Base-by-base conservation (phyloP, 768 basidiomycete species). In the Lactarius tabidus region DNA sequence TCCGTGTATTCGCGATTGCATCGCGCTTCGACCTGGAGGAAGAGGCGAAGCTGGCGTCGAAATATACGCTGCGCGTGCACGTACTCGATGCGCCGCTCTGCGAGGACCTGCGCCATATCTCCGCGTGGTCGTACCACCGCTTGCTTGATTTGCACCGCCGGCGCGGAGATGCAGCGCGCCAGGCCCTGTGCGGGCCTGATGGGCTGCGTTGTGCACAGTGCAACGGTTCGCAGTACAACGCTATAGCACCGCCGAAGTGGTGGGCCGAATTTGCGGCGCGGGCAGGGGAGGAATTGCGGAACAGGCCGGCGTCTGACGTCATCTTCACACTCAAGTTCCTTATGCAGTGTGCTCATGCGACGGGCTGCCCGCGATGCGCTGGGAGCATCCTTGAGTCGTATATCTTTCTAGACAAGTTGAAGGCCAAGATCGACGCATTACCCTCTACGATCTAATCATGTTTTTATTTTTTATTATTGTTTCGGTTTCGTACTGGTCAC, bases 1-100 rank as follows among this genome's bases (percentile, higher is more conserved):
- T 79, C 17, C 84, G 86, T 17, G 86, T 90, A 2, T 91, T 87
- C 69, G 87, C 88, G 31, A 84, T 90, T 48, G 88, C 90, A 2
- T 84, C 82, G 64, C 84, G 85, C 5, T 85, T 82, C 63, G 85
- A 85, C 26, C 74, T 91, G 18, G 82, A 86, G 53, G 81, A 84
- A 35, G 89, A 89, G 71, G 84, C 85, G 14, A 78, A 79, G 63
- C 71, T 83, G 54, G 87, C 89, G 6, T 88, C 89, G 20, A 77
- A 74, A 10, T 75, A 83, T 70, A 88, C 88, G 0, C 82, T 90
- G 15, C 70, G 72, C 57, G 72, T 80, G 33, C 79, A 84, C 63
- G 72, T 90, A 61, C 77, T 87, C 31, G 83, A 85, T 38, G 79
- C 78, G n/a, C 81, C 85, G 0, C 77, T 86, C 3, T 81, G 77